These are phyloP conservation scores for Gomphus sp. DNA, from an alignment of 1,284 basidiomycete genomes.

Conservation along the genomic window DNA sequence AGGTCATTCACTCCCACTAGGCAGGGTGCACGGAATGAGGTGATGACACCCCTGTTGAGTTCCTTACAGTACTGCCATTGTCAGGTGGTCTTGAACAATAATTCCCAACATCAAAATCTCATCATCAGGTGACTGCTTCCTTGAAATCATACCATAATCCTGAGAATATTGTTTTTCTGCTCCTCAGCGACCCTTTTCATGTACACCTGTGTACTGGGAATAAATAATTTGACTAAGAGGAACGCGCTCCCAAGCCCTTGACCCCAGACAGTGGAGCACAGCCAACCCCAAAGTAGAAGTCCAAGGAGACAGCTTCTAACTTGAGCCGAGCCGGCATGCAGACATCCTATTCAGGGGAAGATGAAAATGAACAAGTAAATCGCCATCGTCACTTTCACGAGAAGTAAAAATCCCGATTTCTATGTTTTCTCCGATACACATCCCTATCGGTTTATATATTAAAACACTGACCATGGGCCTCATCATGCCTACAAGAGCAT, in stretches of 20 bases:
- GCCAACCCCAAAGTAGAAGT: constrained; percentile 43
- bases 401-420: neutral
- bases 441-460: constrained; percentile 2
- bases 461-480: neutral
- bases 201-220: constrained; percentile 2
- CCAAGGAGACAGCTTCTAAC: constrained; percentile 54
- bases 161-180: constrained; percentile 17
- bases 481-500: neutral
- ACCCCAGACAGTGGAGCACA: constrained; percentile 31
- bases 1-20: neutral
- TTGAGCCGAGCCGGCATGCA: constrained; percentile 53
- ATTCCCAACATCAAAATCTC: constrained; percentile 34
- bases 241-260: constrained; percentile 48
- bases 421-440: neutral
- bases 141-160: constrained; percentile 6
- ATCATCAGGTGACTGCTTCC: neutral
- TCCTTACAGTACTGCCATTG: constrained; percentile 37
- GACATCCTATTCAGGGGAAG: constrained; percentile 62
- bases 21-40: constrained; percentile 6
- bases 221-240: constrained; percentile 15
- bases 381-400: neutral
- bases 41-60: constrained; percentile 42
- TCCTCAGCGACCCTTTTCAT: constrained; percentile 13
- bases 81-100: constrained; percentile 75
- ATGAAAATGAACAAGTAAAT: constrained; percentile 63